Base-by-base conservation (phyloP, 2,329 filamentous ascomycete species). In the Trichoderma asperellum region DNA sequence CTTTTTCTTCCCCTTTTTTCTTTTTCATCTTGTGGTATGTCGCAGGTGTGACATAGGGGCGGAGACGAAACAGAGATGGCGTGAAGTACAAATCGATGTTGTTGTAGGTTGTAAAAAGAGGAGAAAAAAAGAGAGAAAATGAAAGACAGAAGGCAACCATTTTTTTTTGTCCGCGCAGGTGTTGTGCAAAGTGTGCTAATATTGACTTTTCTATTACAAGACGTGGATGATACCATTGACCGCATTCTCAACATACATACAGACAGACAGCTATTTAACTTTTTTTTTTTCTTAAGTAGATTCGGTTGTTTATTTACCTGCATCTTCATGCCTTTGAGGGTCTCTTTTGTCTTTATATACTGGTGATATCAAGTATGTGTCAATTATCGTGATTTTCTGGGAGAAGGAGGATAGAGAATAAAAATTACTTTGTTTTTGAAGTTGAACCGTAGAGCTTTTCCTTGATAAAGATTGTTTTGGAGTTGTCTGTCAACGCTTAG, bases 161-260 rank as follows among this genome's bases (percentile, higher is more conserved):
- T 18, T 43, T 43, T 43, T 37, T 52, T 59, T 67, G 55, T 59
- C 32, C 40, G 37, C 32, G 40, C 58, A 58, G 40, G 43, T 49
- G 55, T 43, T 65, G 52, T 60, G 53, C 56, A 70, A 65, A 75
- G 74, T 74, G 75, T 73, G 69, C 66, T 61, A 68, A 68, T 67
- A 55, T 68, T 72, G 74, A 71, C 74, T 76, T 77, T 43, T 77
- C 74, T 70, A 72, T 74, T 72, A 72, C 73, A 74, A 76, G 72
- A 78, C 75, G 80, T 78, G 79, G 79, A 81, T 79, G 80, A 81
- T 81, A 81, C 80, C 80, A 81, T 77, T 77, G 77, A 79, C 77
- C 60, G 77, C 79, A 79, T 78, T 74, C 69, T 43, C 40, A 43
- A 43, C 40, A 43, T 43, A 43, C 40, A 43, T 43, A 43, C 40